A percentile compares a stretch with the other conserved stretches of the same genome.
These are phyloP conservation scores for Vanderwaltozyma polyspora DNA, from an alignment of 805 yeast genomes.

Conservation along the genomic window DNA sequence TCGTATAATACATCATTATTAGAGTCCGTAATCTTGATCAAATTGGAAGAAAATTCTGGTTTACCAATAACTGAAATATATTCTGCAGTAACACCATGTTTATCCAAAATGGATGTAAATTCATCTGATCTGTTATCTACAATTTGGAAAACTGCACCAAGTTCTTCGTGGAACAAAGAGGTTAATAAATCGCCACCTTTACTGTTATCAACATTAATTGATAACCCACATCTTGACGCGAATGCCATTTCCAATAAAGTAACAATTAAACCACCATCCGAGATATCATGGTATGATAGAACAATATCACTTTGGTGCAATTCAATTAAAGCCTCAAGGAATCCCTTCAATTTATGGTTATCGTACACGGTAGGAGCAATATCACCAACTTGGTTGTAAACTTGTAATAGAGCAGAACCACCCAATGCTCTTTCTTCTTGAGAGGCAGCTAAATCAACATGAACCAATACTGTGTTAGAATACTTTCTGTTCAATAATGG, in stretches of 20 bases:
- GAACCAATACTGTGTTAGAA: conserved; percentile 53
- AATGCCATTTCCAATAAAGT: conserved; percentile 92
- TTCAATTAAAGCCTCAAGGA: conserved; percentile 56
- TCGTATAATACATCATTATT: conserved; percentile 30
- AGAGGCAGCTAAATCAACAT: conserved; percentile 65
- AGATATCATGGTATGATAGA: conserved; percentile 85
- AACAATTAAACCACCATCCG: conserved; percentile 90
- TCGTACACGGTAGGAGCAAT: conserved; percentile 75
- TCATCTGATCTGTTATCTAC: conserved; percentile 37
- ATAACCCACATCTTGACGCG: conserved; percentile 82
- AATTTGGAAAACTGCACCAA: conserved; percentile 94
- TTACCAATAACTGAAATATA: conserved; percentile 56
- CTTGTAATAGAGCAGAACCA: conserved; percentile 93
- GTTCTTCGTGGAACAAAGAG: conserved; percentile 78
- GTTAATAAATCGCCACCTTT: conserved; percentile 36
- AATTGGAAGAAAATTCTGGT: conserved; percentile 45
- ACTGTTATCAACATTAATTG: conserved; percentile 35
- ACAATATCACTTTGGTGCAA: conserved; percentile 62
- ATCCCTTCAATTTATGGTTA: conserved; percentile 47
- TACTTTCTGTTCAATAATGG: conserved; percentile 53
- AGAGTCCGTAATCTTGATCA: conserved; percentile 37
- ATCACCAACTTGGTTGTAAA: conserved; percentile 77
- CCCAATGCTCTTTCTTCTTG: conserved; percentile 54
- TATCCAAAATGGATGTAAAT: conserved; percentile 45
- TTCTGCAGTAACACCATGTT: conserved; percentile 45